A percentile compares a stretch with the other conserved stretches of the same genome.
Conservation (phyloP, 1,284 basidiomycete species). For the Boletellus dicymbophilus region DNA sequence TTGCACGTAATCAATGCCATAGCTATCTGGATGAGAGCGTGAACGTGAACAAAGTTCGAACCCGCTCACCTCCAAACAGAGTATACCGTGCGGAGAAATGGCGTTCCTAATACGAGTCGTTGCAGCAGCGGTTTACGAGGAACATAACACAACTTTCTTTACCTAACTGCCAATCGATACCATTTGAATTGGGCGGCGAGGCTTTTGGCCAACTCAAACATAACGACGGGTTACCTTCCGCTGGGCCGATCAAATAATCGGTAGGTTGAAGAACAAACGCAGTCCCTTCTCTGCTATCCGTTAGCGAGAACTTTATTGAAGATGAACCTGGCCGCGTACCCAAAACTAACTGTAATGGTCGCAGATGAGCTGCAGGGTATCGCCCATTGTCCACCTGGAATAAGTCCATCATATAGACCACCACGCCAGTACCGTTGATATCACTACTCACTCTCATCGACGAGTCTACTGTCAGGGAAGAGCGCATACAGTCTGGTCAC, state of each 20-base stretch:
- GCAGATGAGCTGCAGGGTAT: slow-evolving; percentile 74
- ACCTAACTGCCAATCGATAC: slow-evolving; percentile 88
- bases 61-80: slow-evolving; percentile 72
- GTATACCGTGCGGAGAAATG: slow-evolving; percentile 83
- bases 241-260: slow-evolving; percentile 82
- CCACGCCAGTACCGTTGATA: too few species aligned
- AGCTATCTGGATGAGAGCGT: slow-evolving; percentile 42
- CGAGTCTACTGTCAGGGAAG: slow-evolving; percentile 71
- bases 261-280: slow-evolving; percentile 60
- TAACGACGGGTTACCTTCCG: slow-evolving; percentile 61
- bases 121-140: background rate
- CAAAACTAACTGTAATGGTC: slow-evolving; percentile 75
- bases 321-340: slow-evolving; percentile 42
- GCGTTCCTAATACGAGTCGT: slow-evolving; percentile 49
- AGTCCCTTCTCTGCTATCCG: slow-evolving; percentile 21
- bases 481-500: slow-evolving; percentile 67
- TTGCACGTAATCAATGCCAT: slow-evolving; percentile 71
- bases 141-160: slow-evolving; percentile 3
- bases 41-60: slow-evolving; percentile 2
- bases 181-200: slow-evolving; percentile 64
- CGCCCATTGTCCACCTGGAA: slow-evolving; percentile 73
- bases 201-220: slow-evolving; percentile 87
- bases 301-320: slow-evolving; percentile 1
- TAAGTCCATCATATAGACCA: slow-evolving; percentile 5
- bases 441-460: slow-evolving; percentile 49